phyloP scores from a whole-genome alignment of 169 alveolate genomes.

The Eimeria acervulina region DNA sequence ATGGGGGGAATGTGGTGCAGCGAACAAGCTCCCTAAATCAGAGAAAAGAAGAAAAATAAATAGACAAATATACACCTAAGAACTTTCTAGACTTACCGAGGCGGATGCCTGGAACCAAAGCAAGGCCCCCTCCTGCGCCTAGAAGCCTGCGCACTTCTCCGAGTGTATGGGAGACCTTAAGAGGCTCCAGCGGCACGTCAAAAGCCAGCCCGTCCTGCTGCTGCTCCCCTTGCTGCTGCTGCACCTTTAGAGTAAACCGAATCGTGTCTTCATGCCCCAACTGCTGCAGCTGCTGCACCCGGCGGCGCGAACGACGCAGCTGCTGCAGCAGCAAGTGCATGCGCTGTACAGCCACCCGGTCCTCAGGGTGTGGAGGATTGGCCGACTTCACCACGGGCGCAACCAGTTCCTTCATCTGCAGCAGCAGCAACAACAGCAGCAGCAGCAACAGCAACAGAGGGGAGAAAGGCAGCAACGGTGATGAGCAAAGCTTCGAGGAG shows the following conservation, averaged over 20 bases:
- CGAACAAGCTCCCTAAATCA: not conserved
- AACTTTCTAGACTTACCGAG: not conserved
- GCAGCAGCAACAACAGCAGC: not conserved
- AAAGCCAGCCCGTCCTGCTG: too few relatives aligned
- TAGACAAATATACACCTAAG: not conserved
- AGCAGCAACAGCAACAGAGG: not conserved
- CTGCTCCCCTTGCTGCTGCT: not conserved
- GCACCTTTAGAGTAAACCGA: constrained; percentile 8
- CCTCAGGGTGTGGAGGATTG: constrained; percentile 23
- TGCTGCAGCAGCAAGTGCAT: constrained; percentile 55
- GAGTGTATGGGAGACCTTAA: not conserved
- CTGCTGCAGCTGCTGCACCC: constrained; percentile 51
- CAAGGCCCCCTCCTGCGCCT: constrained; percentile 55
- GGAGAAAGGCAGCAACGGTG: not conserved
- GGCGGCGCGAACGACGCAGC: constrained; percentile 61
- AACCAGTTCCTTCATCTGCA: not conserved
- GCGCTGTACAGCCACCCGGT: constrained; percentile 48
- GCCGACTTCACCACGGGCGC: constrained; percentile 44
- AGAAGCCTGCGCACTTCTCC: constrained; percentile 17
- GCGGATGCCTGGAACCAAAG: constrained; percentile 36
- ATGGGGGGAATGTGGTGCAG: not conserved
- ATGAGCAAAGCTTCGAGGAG: not conserved
- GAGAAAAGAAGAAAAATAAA: not conserved
- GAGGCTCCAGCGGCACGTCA: not conserved
- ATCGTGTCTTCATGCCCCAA: constrained; percentile 26